Evolutionary conservation across 106 monocot genomes (phyloP).

Genomic region (Allium fistulosum): DNA sequence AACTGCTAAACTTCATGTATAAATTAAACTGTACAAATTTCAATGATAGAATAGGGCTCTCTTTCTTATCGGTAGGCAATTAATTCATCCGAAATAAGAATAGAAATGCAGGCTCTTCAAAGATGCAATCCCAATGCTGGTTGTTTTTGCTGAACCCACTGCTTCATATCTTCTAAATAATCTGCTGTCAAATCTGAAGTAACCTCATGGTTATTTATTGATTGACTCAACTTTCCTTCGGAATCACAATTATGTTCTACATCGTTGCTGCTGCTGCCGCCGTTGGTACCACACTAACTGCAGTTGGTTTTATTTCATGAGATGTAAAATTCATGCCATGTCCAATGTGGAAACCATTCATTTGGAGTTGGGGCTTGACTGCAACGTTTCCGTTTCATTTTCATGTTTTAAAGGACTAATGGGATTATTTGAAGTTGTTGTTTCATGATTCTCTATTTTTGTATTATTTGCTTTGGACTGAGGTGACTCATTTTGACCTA

Average conservation of each 20-base stretch:
- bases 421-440: background rate
- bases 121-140: conserved; percentile 82
- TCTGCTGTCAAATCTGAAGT: conserved; percentile 44
- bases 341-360: conserved; percentile 32
- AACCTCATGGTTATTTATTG: conserved; percentile 10
- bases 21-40: conserved; percentile 10
- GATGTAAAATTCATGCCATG: conserved; percentile 12
- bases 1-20: background rate
- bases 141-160: too few species aligned
- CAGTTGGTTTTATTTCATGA: conserved; percentile 14
- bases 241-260: background rate
- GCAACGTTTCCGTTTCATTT: conserved; percentile 10
- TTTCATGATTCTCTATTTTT: background rate
- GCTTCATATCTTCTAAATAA: too few species aligned
- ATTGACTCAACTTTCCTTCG: conserved; percentile 21
- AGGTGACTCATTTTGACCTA: too few species aligned
- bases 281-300: background rate
- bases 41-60: too few species aligned
- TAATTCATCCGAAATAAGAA: background rate
- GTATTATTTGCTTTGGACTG: too few species aligned
- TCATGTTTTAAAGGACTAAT: conserved; percentile 25
- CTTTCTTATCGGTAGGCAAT: background rate
- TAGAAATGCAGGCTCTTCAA: conserved; percentile 4
- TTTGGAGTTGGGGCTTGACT: too few species aligned
- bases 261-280: conserved; percentile 3